Evolutionary conservation across 164 flowering plant species (phyloP).

Genomic region (Kalanchoe fedtschenkoi): DNA sequence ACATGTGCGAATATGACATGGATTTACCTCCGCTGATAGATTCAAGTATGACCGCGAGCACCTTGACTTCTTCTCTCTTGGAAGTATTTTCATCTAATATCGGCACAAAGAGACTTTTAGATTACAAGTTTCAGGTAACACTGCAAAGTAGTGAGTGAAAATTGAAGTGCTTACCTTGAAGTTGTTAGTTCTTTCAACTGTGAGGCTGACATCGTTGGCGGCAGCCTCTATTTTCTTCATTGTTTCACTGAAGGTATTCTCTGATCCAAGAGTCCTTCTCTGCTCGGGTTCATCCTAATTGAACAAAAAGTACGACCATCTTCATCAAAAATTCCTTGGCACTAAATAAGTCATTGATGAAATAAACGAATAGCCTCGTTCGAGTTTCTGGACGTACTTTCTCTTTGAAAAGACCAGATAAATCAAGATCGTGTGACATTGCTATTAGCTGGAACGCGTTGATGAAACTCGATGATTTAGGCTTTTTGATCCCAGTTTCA

Average conservation of each 20-base stretch:
- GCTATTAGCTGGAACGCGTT: slow-evolving; percentile 45
- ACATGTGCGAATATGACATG: slow-evolving; percentile 1
- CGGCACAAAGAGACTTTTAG: background rate
- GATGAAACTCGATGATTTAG: slow-evolving; percentile 26
- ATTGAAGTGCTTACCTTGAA: slow-evolving; percentile 33
- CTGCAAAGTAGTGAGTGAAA: background rate
- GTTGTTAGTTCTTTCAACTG: slow-evolving; percentile 43
- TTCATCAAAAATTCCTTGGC: background rate
- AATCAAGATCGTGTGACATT: slow-evolving; percentile 36
- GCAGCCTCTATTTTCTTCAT: slow-evolving; percentile 64
- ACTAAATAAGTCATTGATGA: background rate
- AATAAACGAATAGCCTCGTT: background rate
- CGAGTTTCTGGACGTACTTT: slow-evolving; percentile 26
- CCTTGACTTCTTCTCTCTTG: slow-evolving; percentile 25
- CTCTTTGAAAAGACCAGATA: slow-evolving; percentile 45
- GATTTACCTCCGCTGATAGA: slow-evolving; percentile 56
- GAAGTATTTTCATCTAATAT: slow-evolving; percentile 42
- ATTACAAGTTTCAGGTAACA: background rate
- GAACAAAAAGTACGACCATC: background rate
- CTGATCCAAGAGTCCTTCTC: slow-evolving; percentile 45
- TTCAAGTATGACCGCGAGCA: slow-evolving; percentile 31
- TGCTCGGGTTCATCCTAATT: slow-evolving; percentile 39
- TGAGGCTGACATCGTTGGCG: slow-evolving; percentile 46
- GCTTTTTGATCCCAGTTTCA: slow-evolving; percentile 9
- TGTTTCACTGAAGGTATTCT: slow-evolving; percentile 45